Percentiles rank a stretch among this genome's conserved stretches.
Conservation (phyloP, 2,329 filamentous ascomycete genomes). For the Aspergillus piperis region DNA sequence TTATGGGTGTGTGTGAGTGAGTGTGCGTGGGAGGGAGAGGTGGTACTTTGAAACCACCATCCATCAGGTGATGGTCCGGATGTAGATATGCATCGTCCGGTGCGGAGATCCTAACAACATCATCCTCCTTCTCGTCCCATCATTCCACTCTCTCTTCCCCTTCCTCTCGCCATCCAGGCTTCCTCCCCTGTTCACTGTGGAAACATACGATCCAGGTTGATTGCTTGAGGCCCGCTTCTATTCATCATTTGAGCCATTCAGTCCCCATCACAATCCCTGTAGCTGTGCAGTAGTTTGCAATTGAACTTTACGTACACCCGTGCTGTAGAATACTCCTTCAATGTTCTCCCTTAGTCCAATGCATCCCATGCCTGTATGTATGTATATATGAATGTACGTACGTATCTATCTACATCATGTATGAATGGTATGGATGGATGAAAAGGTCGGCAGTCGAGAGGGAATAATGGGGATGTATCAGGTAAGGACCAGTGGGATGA, state of each 20-base stretch:
- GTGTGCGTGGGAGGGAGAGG: no score
- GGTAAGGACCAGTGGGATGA: not conserved
- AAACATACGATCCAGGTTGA: not conserved
- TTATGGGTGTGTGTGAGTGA: no score
- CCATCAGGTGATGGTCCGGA: slow-evolving; percentile 10
- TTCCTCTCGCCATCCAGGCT: not conserved
- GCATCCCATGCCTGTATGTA: not conserved
- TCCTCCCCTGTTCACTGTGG: not conserved
- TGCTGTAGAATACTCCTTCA: no score
- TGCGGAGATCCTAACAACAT: slow-evolving; percentile 17
- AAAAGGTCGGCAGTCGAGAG: no score
- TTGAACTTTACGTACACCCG: no score
- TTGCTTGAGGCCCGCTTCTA: not conserved
- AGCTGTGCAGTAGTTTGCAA: not conserved
- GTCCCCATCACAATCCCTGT: not conserved
- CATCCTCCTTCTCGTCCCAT: slow-evolving; percentile 7
- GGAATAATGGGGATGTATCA: no score
- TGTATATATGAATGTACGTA: not conserved
- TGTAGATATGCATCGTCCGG: slow-evolving; percentile 2
- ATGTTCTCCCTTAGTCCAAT: no score
- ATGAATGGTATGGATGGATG: not conserved
- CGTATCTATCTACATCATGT: not conserved
- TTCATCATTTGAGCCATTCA: not conserved
- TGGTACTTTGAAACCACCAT: slow-evolving; percentile 6
- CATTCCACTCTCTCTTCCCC: slow-evolving; percentile 2